Conservation (phyloP, 495 filamentous ascomycete species). For the Xylaria venustula region DNA sequence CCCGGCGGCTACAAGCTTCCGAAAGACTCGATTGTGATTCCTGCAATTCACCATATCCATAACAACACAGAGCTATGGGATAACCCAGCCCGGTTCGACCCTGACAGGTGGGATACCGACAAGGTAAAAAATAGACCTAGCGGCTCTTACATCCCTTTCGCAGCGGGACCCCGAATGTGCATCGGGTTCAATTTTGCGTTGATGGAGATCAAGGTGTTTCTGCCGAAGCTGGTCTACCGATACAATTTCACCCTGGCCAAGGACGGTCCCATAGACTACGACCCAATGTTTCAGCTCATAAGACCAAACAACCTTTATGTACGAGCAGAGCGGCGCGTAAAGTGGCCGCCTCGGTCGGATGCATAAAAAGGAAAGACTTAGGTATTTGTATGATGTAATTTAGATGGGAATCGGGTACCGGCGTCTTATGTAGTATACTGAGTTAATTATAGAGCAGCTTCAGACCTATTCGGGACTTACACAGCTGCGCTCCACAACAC, state of each 20-base stretch:
- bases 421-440: not conserved
- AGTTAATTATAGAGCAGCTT: not conserved
- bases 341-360: conserved; percentile 45
- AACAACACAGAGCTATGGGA: conserved; percentile 53
- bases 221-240: conserved; percentile 51
- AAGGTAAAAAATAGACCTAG: conserved; percentile 45
- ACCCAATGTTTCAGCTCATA: conserved; percentile 57
- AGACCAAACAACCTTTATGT: conserved; percentile 57
- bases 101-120: conserved; percentile 54
- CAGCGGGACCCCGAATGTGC: conserved; percentile 48
- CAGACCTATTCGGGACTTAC: not conserved
- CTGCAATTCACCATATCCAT: conserved; percentile 50
- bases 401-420: not conserved
- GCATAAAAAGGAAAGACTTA: conserved; percentile 62
- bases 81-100: conserved; percentile 51
- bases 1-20: conserved; percentile 55
- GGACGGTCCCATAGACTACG: conserved; percentile 51
- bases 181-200: conserved; percentile 62
- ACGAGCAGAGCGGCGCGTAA: conserved; percentile 41
- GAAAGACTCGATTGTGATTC: conserved; percentile 47
- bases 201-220: conserved; percentile 50
- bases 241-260: conserved; percentile 45
- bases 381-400: not conserved
- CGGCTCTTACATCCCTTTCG: conserved; percentile 53
- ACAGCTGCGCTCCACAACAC: too few relatives aligned